These are phyloP conservation scores for Tolypocladium amazonense DNA, from an alignment of 2,329 filamentous ascomycete species.

Conservation along the genomic window DNA sequence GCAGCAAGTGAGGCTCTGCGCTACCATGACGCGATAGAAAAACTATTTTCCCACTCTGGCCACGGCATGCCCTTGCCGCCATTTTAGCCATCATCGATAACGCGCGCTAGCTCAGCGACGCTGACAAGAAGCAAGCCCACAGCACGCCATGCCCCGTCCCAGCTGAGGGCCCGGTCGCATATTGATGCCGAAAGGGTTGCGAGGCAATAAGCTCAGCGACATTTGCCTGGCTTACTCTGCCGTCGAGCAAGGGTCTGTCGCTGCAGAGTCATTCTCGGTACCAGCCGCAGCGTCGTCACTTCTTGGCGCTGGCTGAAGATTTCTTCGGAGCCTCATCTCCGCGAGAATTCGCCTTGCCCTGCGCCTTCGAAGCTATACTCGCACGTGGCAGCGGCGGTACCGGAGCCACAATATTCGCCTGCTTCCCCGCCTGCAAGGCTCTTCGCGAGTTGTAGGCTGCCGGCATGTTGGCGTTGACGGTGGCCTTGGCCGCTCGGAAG, in stretches of 20 bases:
- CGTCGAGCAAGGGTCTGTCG: neutral
- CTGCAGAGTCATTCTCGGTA: neutral
- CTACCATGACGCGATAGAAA: neutral
- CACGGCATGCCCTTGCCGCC: neutral
- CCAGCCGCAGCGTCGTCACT: neutral
- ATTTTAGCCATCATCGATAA: neutral
- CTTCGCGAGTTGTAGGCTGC: slow-evolving; percentile 25
- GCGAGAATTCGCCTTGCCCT: slow-evolving; percentile 1
- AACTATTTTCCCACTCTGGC: neutral
- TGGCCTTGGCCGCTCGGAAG: slow-evolving; percentile 34
- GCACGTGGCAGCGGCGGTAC: neutral
- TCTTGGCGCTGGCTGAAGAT: neutral
- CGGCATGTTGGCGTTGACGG: slow-evolving; percentile 36
- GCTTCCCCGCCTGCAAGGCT: slow-evolving; percentile 4
- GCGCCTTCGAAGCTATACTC: neutral
- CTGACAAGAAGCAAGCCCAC: neutral
- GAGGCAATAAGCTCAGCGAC: neutral
- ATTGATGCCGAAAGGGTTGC: neutral
- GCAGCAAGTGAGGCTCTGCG: neutral
- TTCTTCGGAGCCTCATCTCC: neutral
- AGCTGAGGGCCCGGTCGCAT: neutral
- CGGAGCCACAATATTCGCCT: neutral
- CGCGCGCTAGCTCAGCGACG: neutral
- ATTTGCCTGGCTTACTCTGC: neutral
- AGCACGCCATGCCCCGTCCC: neutral